Percentiles rank a stretch among this genome's conserved stretches.
Evolutionary conservation across 352 stramenopile genomes (phyloP).

Genomic region (Globisporangium megalacanthum): DNA sequence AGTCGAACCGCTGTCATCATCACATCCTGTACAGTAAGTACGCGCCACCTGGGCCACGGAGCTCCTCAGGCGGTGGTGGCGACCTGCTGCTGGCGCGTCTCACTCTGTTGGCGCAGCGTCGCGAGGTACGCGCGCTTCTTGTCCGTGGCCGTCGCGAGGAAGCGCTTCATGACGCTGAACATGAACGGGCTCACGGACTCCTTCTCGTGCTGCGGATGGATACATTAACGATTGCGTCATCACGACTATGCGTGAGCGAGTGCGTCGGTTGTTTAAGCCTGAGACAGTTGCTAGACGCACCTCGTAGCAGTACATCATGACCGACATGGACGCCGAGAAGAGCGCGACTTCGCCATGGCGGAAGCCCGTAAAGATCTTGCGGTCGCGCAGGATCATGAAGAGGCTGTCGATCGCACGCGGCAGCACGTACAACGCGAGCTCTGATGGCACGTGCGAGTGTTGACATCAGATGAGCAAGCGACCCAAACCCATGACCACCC

Average conservation of each 20-base stretch:
- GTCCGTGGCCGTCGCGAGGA: conserved; percentile 61
- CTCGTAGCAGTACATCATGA: conserved; percentile 86
- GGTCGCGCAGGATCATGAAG: conserved; percentile 70
- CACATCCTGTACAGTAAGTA: no score
- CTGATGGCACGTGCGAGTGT: no score
- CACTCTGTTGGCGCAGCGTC: conserved; percentile 11
- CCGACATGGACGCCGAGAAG: conserved; percentile 71
- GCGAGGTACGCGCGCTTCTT: conserved; percentile 63
- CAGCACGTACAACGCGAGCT: conserved; percentile 75
- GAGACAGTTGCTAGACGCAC: no score
- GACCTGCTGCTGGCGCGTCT: conserved; percentile 9
- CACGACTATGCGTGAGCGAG: conserved; percentile 4
- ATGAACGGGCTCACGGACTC: conserved; percentile 61
- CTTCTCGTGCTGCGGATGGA: conserved; percentile 44
- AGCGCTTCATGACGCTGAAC: conserved; percentile 68
- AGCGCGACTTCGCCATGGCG: conserved; percentile 65
- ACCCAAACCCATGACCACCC: no score
- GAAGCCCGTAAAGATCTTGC: conserved; percentile 59
- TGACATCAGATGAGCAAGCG: no score
- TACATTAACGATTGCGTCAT: neutral
- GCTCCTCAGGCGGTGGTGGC: neutral
- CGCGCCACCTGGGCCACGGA: no score
- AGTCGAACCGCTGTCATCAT: no score
- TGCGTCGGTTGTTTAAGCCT: no score
- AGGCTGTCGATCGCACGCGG: conserved; percentile 73